phyloP scores from a whole-genome alignment of 345 rosid genomes.

The Mercurialis annua region DNA sequence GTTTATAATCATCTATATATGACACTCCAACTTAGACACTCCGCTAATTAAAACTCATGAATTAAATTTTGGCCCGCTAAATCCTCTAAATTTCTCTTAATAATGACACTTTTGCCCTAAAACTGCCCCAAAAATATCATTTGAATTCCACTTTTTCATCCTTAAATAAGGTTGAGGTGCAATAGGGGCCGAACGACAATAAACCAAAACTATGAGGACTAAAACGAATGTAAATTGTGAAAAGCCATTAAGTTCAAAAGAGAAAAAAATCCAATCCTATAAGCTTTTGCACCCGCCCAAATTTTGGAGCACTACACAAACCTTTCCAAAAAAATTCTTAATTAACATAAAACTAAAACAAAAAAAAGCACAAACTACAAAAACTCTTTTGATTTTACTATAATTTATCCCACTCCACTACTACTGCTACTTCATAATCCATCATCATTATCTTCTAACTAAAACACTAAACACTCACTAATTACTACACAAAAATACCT shows the following conservation, averaged over 20 bases:
- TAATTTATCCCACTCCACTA: conserved; percentile 1
- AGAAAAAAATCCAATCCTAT: not conserved
- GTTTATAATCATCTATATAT: no score
- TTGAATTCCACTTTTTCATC: no score
- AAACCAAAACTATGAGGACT: not conserved
- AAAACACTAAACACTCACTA: no score
- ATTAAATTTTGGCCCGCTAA: no score
- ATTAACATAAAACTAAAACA: not conserved
- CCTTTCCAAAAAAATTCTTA: not conserved
- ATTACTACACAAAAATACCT: not conserved
- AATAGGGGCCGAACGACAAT: not conserved
- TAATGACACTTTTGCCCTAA: no score
- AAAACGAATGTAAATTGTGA: not conserved
- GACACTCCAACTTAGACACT: no score
- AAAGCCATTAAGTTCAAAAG: conserved; percentile 2
- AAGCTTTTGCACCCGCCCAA: not conserved
- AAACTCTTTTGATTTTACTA: not conserved
- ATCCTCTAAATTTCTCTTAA: no score
- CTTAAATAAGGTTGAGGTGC: no score
- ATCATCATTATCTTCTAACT: not conserved
- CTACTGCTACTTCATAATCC: not conserved
- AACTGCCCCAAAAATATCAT: no score
- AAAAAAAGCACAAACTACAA: not conserved
- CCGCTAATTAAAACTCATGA: no score
- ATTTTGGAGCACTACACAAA: not conserved